Conservation (phyloP, 352 stramenopile genomes). For the Pythium monospermum region DNA sequence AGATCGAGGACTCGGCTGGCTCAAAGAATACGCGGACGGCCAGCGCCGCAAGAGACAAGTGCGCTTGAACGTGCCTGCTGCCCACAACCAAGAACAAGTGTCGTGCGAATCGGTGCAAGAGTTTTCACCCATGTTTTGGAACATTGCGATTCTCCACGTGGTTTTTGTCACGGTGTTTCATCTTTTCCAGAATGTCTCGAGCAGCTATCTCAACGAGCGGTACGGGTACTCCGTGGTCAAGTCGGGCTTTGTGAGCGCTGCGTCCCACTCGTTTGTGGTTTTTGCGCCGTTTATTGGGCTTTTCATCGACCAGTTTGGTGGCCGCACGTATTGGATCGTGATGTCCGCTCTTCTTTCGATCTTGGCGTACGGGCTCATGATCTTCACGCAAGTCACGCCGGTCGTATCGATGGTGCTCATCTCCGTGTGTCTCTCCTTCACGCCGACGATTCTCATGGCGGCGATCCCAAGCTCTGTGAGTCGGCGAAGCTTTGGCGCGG, state of each 20-base stretch:
- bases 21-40: constrained; percentile 63
- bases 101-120: constrained; percentile 61
- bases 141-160: constrained; percentile 78
- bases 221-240: constrained; percentile 86
- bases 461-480: constrained; percentile 76
- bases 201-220: constrained; percentile 80
- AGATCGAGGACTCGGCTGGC: constrained; percentile 55
- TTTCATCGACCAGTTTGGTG: constrained; percentile 84
- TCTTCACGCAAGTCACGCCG: constrained; percentile 73
- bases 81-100: constrained; percentile 20
- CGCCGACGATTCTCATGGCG: constrained; percentile 86
- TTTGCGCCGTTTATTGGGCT: constrained; percentile 87
- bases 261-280: constrained; percentile 77
- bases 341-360: constrained; percentile 64
- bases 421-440: constrained; percentile 82
- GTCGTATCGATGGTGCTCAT: constrained; percentile 86
- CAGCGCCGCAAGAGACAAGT: constrained; percentile 51
- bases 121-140: constrained; percentile 87
- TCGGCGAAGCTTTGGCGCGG: constrained; percentile 69
- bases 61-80: constrained; percentile 25
- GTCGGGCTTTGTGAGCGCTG: constrained; percentile 72
- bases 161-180: constrained; percentile 90
- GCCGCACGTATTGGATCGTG: constrained; percentile 80
- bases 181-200: constrained; percentile 89
- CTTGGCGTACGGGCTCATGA: constrained; percentile 78